Percentiles rank a stretch among this genome's conserved stretches.
These are phyloP conservation scores for Theobroma grandiflorum DNA, from an alignment of 441 rosid genomes.

Conservation along the genomic window DNA sequence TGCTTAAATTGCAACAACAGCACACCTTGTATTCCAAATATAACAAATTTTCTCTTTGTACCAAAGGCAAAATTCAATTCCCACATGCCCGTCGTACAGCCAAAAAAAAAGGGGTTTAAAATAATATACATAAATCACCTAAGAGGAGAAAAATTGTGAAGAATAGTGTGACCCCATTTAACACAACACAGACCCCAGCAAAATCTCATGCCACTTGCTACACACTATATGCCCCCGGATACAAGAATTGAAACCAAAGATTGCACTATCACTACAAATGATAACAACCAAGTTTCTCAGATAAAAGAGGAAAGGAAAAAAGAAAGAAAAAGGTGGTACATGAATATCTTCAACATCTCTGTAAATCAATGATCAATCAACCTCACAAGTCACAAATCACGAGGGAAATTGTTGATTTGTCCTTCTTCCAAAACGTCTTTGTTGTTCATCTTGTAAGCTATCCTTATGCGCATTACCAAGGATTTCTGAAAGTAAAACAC, in stretches of 20 bases:
- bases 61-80: slow-evolving; percentile 50
- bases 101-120: slow-evolving; percentile 20
- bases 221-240: slow-evolving; percentile 37
- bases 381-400: slow-evolving; percentile 68
- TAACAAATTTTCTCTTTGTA: slow-evolving; percentile 29
- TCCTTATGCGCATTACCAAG: slow-evolving; percentile 93
- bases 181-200: slow-evolving; percentile 36
- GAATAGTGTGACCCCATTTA: slow-evolving; percentile 23
- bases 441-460: slow-evolving; percentile 78
- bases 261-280: slow-evolving; percentile 40
- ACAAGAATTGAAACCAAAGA: slow-evolving; percentile 36
- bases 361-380: slow-evolving; percentile 25
- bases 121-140: slow-evolving; percentile 62
- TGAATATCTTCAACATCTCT: slow-evolving; percentile 24
- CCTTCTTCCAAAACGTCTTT: slow-evolving; percentile 92
- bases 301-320: neutral
- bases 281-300: slow-evolving; percentile 34
- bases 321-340: slow-evolving; percentile 20
- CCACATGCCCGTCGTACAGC: slow-evolving; percentile 46
- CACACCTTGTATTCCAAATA: neutral
- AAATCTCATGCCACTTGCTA: slow-evolving; percentile 40
- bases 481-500: slow-evolving; percentile 71
- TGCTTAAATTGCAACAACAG: neutral
- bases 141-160: slow-evolving; percentile 23
- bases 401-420: slow-evolving; percentile 90